Percentiles rank a stretch among this genome's conserved stretches.
phyloP scores from a whole-genome alignment of 2,329 filamentous ascomycete species.

The Botryotinia calthae region DNA sequence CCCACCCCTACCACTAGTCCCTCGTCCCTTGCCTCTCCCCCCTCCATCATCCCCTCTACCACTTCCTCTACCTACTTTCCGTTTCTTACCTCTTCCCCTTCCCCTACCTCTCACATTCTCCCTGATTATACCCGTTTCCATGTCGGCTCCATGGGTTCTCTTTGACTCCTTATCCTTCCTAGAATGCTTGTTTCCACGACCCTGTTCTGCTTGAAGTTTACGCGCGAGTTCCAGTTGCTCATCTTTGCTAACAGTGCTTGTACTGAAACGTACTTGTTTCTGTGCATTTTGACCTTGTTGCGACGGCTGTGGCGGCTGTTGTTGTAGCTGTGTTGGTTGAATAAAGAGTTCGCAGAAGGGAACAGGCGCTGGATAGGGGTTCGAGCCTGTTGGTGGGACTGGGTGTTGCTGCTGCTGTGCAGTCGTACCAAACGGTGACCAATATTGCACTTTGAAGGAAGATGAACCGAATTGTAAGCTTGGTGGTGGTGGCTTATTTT shows the following conservation, averaged over 20 bases:
- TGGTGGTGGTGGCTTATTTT: neutral
- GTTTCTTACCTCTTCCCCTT: neutral
- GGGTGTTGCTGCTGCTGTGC: neutral
- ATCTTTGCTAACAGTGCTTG: neutral
- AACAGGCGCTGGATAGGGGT: neutral
- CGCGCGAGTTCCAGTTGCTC: neutral
- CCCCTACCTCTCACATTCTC: neutral
- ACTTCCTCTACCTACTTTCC: neutral
- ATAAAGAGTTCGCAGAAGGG: neutral
- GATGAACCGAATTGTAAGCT: neutral
- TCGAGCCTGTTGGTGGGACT: neutral
- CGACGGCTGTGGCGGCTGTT: neutral
- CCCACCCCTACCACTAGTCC: neutral
- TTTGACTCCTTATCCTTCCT: neutral
- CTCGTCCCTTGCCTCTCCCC: no score
- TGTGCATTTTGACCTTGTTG: neutral
- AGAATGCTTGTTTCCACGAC: neutral
- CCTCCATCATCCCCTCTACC: neutral
- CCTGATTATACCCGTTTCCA: neutral
- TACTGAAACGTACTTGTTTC: neutral
- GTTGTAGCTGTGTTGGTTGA: neutral
- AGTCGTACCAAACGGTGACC: neutral
- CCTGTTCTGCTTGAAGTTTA: neutral
- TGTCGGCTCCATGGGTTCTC: neutral
- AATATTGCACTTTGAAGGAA: neutral